Base-by-base conservation (phyloP, 495 filamentous ascomycete genomes). In the Penicillium chermesinum region DNA sequence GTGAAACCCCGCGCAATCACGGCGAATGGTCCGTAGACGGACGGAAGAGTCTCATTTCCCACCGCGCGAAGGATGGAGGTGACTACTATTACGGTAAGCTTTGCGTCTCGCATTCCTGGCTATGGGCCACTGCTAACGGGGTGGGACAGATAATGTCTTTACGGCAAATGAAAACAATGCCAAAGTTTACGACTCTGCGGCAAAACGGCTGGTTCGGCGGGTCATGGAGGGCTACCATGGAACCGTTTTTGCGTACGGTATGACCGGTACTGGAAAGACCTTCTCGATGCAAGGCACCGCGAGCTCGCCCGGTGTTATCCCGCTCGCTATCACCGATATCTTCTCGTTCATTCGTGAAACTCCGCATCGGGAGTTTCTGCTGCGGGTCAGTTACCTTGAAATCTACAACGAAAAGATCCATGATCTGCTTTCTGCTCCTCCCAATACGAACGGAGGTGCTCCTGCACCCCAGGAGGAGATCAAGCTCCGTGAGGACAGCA, bases 191-290 rank as follows among this genome's bases (percentile, higher is more conserved):
- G 94, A 97, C 66, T 79, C 88, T 22, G 88, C 78, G 25, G 93
- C 94, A 17, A 97, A 97, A 69, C 86, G 93, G 25, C 74, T 98
- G 25, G 93, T 98, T 19, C 84, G 93, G 53, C 79, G 93, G 52
- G 93, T 98, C 15, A 98, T 98, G 93, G 91, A 98, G 73, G 93
- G 93, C 22, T 98, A 97, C 58, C 91, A 97, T 62, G 93, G 91
- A 46, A 98, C 93, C 1, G 93, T 98, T 13, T 98, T 98, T 59
- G 93, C 93, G 15, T 98, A 98, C 67, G 93, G 93, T 59, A 96
- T 97, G 94, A 98, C 93, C 17, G 93, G 93, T 34, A 98, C 93
- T 2, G 93, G 93, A 36, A 98, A 98, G 66, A 98, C 93, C 8
- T 98, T 96, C 56, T 96, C 91, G 38, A 98, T 98, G 93, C 93